phyloP scores from a whole-genome alignment of 2,329 filamentous ascomycete species.

The Aaosphaeria arxii region DNA sequence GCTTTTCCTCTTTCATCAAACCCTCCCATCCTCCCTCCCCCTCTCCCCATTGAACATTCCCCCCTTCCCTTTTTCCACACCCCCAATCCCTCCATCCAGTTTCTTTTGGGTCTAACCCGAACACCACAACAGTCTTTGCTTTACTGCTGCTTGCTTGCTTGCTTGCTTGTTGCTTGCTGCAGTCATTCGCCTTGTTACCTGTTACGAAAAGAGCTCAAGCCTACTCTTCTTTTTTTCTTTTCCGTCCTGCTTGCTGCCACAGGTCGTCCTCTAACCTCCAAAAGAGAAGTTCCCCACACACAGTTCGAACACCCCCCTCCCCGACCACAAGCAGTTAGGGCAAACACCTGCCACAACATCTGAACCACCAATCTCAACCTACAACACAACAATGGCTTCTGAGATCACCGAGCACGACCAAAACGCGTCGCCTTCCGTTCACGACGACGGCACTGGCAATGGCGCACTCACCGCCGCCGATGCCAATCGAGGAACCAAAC shows the following conservation, averaged over 20 bases:
- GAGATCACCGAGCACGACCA: conserved; percentile 52
- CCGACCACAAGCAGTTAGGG: conserved; percentile 39
- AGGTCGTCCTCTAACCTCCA: conserved; percentile 6
- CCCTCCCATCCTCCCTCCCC: too few relatives aligned
- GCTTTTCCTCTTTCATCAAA: conserved; percentile 35
- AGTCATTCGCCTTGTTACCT: too few relatives aligned
- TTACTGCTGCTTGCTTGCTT: too few relatives aligned
- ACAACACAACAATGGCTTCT: conserved; percentile 39
- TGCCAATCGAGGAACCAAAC: conserved; percentile 84
- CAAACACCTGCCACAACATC: conserved; percentile 34
- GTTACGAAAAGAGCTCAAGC: too few relatives aligned
- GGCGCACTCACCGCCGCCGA: conserved; percentile 48
- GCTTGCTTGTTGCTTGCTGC: conserved; percentile 4
- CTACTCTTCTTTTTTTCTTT: conserved; percentile 7
- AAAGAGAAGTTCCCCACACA: conserved; percentile 34
- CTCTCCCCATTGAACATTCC: too few relatives aligned
- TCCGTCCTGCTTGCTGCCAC: conserved; percentile 26
- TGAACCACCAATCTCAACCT: conserved; percentile 26
- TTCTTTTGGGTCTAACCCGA: conserved; percentile 32
- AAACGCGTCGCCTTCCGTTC: conserved; percentile 49
- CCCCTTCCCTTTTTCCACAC: too few relatives aligned
- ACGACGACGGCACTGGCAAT: conserved; percentile 59
- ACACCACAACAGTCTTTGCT: background rate
- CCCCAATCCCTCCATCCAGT: conserved; percentile 7
- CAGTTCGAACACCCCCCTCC: conserved; percentile 10